A percentile compares a stretch with the other conserved stretches of the same genome.
These are phyloP conservation scores for Citrus australasica DNA, from an alignment of 345 rosid genomes.

Conservation along the genomic window DNA sequence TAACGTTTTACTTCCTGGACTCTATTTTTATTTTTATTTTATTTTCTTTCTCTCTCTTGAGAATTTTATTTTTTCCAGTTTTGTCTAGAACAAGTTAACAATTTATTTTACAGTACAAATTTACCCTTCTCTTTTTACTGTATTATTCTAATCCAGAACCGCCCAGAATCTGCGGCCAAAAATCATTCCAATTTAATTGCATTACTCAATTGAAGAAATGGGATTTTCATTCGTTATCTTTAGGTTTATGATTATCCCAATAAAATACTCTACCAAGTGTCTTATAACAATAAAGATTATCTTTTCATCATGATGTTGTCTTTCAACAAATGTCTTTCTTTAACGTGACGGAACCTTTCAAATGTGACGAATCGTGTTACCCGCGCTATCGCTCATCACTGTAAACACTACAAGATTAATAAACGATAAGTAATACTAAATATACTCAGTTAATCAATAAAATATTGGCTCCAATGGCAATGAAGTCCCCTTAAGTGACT, in stretches of 20 bases:
- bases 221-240: background rate
- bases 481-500: fast-evolving
- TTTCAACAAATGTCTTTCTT: background rate
- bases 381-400: background rate
- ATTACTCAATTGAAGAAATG: too few species aligned
- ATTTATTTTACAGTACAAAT: background rate
- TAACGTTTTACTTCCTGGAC: slow-evolving; percentile 11
- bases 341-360: background rate
- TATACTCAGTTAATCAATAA: too few species aligned
- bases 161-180: background rate
- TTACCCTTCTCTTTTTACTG: background rate
- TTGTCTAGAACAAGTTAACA: background rate
- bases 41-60: background rate
- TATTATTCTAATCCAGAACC: background rate
- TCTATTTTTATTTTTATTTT: background rate
- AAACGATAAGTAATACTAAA: too few species aligned
- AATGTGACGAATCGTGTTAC: background rate
- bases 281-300: background rate
- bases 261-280: too few species aligned
- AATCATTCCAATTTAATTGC: background rate
- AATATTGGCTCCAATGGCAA: too few species aligned
- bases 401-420: too few species aligned
- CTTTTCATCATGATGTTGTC: background rate
- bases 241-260: background rate
- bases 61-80: background rate